Evolutionary conservation across 768 basidiomycete genomes (phyloP).

Genomic region (Neoboletus subvelutipes): DNA sequence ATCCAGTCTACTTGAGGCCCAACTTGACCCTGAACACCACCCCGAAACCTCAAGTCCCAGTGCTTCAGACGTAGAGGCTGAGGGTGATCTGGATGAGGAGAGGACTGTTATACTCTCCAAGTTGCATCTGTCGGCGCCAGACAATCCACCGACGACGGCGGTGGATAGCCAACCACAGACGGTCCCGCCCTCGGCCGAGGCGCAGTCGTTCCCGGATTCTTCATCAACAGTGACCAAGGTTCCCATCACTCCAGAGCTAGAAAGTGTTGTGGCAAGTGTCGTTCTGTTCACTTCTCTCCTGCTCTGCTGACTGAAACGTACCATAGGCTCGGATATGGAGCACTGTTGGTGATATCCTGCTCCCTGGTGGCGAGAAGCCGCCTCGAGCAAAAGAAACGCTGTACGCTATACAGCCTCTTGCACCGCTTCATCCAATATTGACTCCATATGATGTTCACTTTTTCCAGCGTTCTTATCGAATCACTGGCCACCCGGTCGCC

Average conservation of each 20-base stretch:
- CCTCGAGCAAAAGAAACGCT: constrained; percentile 61
- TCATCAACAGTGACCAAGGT: constrained; percentile 37
- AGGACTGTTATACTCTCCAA: constrained; percentile 33
- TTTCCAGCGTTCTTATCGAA: constrained; percentile 55
- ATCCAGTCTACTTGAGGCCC: constrained; percentile 10
- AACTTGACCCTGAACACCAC: constrained; percentile 7
- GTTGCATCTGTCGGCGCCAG: not conserved
- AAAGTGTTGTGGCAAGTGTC: constrained; percentile 57
- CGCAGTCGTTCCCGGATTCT: constrained; percentile 12
- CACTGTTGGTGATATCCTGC: constrained; percentile 62
- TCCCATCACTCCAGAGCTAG: constrained; percentile 60
- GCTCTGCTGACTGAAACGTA: not conserved
- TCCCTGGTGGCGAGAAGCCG: constrained; percentile 49
- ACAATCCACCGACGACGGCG: not conserved
- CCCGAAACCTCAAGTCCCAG: constrained; percentile 1
- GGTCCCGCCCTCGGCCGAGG: constrained; percentile 1
- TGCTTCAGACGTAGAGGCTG: constrained; percentile 1
- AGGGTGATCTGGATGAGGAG: constrained; percentile 28
- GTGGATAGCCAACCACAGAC: constrained; percentile 7
- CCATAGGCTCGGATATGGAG: constrained; percentile 67
- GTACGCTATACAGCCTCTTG: constrained; percentile 37
- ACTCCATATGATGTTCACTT: not conserved
- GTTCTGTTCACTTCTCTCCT: not conserved
- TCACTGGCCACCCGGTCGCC: constrained; percentile 51
- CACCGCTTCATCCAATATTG: not conserved